phyloP scores from a whole-genome alignment of 2,329 filamentous ascomycete species.

The Fusarium anguioides region DNA sequence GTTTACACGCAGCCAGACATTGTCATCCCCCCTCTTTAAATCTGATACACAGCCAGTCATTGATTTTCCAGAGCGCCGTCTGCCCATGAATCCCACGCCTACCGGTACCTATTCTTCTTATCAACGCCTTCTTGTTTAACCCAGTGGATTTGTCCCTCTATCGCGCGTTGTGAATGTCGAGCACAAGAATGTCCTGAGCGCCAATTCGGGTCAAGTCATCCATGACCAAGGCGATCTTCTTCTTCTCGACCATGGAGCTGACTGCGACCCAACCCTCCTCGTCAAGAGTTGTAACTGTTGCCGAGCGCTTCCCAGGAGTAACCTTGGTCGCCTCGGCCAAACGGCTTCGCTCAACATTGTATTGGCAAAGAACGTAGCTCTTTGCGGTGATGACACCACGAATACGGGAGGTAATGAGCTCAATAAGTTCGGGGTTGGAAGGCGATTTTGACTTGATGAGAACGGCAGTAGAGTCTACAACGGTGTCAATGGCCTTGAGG shows the following conservation, averaged over 20 bases:
- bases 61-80: slow-evolving; percentile 36
- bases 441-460: slow-evolving; percentile 91
- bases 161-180: slow-evolving; percentile 85
- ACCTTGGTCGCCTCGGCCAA: slow-evolving; percentile 77
- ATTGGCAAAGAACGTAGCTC: slow-evolving; percentile 93
- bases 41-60: slow-evolving; percentile 23
- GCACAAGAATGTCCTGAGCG: slow-evolving; percentile 85
- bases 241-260: slow-evolving; percentile 91
- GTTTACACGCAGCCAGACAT: slow-evolving; percentile 27
- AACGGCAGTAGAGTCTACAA: slow-evolving; percentile 87
- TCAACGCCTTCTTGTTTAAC: slow-evolving; percentile 25
- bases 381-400: slow-evolving; percentile 95
- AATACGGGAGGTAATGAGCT: slow-evolving; percentile 87
- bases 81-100: slow-evolving; percentile 32
- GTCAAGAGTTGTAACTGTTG: slow-evolving; percentile 90
- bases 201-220: slow-evolving; percentile 81
- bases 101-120: slow-evolving; percentile 26
- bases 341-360: slow-evolving; percentile 83
- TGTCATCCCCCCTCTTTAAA: slow-evolving; percentile 11
- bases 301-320: slow-evolving; percentile 92
- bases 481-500: slow-evolving; percentile 92
- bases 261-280: slow-evolving; percentile 95
- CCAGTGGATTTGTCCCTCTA: slow-evolving; percentile 39
- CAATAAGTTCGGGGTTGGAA: slow-evolving; percentile 81
- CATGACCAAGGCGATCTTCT: slow-evolving; percentile 86